phyloP scores from a whole-genome alignment of 352 stramenopile species.

The Pythium volutum region DNA sequence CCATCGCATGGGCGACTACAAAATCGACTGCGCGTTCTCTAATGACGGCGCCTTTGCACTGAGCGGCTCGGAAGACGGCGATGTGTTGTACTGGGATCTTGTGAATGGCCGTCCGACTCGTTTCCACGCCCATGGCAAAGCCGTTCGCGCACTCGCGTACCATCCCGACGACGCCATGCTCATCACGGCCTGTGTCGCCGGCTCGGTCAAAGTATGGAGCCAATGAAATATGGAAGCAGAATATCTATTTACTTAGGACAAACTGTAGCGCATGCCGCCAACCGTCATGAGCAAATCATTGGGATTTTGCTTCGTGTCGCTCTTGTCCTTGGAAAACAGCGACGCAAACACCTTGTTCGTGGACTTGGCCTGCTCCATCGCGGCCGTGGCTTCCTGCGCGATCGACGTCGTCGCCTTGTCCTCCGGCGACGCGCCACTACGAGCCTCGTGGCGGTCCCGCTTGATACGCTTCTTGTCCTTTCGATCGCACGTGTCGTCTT shows the following conservation, averaged over 20 bases:
- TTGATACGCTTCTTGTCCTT: constrained; percentile 18
- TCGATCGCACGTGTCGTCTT: constrained; percentile 3
- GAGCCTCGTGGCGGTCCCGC: constrained; percentile 4
- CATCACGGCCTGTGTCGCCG: constrained; percentile 57
- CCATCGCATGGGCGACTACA: constrained; percentile 62
- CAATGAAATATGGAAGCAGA: neutral
- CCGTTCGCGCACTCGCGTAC: constrained; percentile 54
- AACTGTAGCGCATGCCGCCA: constrained; percentile 76
- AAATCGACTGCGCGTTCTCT: constrained; percentile 66
- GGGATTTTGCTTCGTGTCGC: constrained; percentile 59
- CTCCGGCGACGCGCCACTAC: constrained; percentile 5
- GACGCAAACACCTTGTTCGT: constrained; percentile 81
- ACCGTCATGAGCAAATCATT: constrained; percentile 87
- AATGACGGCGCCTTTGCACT: constrained; percentile 61
- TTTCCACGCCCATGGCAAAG: constrained; percentile 58
- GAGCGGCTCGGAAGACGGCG: constrained; percentile 74
- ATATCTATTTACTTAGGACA: constrained; percentile 58
- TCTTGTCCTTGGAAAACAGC: constrained; percentile 66
- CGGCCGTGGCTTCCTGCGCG: constrained; percentile 49
- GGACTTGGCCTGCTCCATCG: constrained; percentile 64
- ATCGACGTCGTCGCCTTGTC: constrained; percentile 25
- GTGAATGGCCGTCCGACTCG: constrained; percentile 35
- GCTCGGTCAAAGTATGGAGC: constrained; percentile 70
- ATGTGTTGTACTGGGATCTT: constrained; percentile 65
- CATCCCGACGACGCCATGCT: constrained; percentile 69